phyloP scores from a whole-genome alignment of 768 basidiomycete genomes.

The Suillus tomentosus region DNA sequence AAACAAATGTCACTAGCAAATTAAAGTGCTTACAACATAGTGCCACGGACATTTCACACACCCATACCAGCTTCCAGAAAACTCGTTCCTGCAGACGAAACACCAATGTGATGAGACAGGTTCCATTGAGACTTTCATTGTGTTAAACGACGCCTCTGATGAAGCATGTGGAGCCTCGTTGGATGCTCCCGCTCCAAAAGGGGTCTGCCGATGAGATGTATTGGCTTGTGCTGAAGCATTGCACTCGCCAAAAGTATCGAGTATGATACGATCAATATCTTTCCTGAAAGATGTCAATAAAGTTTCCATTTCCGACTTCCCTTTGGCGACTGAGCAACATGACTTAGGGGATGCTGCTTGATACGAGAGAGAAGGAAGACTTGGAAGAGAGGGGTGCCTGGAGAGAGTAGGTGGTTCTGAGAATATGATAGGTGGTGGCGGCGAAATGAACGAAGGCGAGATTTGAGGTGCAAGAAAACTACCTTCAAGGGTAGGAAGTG shows the following conservation, averaged over 20 bases:
- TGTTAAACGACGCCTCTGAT: background rate
- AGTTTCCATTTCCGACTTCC: slow-evolving; percentile 49
- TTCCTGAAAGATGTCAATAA: slow-evolving; percentile 54
- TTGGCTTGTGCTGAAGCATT: slow-evolving; percentile 3
- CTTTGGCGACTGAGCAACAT: slow-evolving; percentile 49
- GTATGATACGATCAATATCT: slow-evolving; percentile 52
- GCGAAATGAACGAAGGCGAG: slow-evolving; percentile 1
- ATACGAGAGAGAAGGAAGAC: slow-evolving; percentile 23
- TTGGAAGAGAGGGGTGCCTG: slow-evolving; percentile 5
- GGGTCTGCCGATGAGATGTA: background rate
- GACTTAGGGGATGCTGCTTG: slow-evolving; percentile 8
- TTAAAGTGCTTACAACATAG: slow-evolving; percentile 26
- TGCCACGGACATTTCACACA: slow-evolving; percentile 36
- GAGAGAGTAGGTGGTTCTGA: slow-evolving; percentile 22
- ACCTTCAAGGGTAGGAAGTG: slow-evolving; percentile 7
- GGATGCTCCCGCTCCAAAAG: background rate
- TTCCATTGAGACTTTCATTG: background rate
- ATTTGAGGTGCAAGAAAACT: background rate
- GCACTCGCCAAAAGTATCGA: slow-evolving; percentile 36
- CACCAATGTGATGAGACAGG: slow-evolving; percentile 24
- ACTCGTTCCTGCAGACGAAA: slow-evolving; percentile 32
- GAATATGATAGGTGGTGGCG: slow-evolving; percentile 37
- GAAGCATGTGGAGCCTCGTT: background rate
- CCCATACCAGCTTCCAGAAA: slow-evolving; percentile 31
- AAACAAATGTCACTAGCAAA: background rate